Base-by-base conservation (phyloP, 2,329 filamentous ascomycete genomes). In the Cladosporium sp. region DNA sequence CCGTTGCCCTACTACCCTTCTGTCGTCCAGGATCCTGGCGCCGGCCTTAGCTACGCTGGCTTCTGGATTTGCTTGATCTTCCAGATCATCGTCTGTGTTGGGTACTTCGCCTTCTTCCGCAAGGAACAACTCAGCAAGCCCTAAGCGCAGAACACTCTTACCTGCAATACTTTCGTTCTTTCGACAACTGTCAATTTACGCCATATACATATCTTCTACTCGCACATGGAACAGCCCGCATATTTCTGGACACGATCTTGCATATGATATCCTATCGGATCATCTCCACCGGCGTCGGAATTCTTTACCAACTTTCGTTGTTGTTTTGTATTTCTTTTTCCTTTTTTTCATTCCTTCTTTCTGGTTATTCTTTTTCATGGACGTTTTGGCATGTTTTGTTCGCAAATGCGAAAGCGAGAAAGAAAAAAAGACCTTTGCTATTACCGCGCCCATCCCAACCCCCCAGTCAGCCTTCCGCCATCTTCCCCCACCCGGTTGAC, bases 1-100 rank as follows among this genome's bases (percentile, higher is more conserved):
- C 82, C 83, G 1, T 80, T 81, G 1, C 70, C 73, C 2, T 80
- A 84, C 15, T 85, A 83, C 55, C 83, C 83, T 0, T 80, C 84
- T 64, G 75, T 85, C 54, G 76, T 75, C 13, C 71, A 73, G 47
- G 73, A 73, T 0, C 63, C 72, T 18, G 65, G 66, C 34, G 67
- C 71, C 11, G 75, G 74, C 2, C 61, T 82, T 30, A 73, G 67
- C 11, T 74, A 75, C 51, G 69, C 72, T 13, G 80, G 76, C 73
- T 84, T 85, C 63, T 85, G 82, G 82, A 69, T 84, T 51, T 79
- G 76, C 43, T 61, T 86, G 30, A 52, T 73, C 7, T 71, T 79
- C 50, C 83, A 86, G 62, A 62, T 84, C 47, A 65, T 74, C 19
- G 76, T 86, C 54, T 84, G 77, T 55, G 70, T 79, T 64, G 77